These are phyloP conservation scores for Stevia rebaudiana DNA, from an alignment of 140 eudicot genomes.

Conservation along the genomic window DNA sequence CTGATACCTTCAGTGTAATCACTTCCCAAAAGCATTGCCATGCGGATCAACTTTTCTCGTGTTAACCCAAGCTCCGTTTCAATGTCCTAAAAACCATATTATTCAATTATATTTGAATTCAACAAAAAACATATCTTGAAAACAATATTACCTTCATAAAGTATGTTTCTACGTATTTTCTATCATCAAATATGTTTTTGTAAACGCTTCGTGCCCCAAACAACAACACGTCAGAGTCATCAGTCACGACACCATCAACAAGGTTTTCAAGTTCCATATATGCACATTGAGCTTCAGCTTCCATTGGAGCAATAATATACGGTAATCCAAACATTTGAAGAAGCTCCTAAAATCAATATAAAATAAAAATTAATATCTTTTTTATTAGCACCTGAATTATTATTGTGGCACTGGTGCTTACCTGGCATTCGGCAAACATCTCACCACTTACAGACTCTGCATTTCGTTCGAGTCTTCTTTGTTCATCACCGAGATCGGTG, in stretches of 20 bases:
- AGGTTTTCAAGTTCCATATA: slow-evolving; percentile 83
- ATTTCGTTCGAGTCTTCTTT: slow-evolving; percentile 83
- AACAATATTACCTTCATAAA: slow-evolving; percentile 95
- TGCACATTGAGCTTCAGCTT: slow-evolving; percentile 99
- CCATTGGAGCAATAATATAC: slow-evolving; percentile 97
- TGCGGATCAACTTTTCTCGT: slow-evolving; percentile 73
- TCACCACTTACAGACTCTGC: slow-evolving; percentile 83
- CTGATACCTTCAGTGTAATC: slow-evolving; percentile 99
- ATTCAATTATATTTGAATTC: background rate
- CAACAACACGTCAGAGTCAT: slow-evolving; percentile 89
- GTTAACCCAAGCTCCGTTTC: slow-evolving; percentile 87
- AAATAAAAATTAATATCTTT: background rate
- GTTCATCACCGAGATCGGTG: slow-evolving; percentile 60
- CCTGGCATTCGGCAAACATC: slow-evolving; percentile 98
- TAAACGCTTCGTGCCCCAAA: slow-evolving; percentile 90
- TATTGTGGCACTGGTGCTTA: slow-evolving; percentile 13
- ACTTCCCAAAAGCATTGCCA: slow-evolving; percentile 95
- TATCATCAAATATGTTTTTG: slow-evolving; percentile 94
- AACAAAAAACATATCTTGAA: no score
- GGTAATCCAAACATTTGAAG: slow-evolving; percentile 99
- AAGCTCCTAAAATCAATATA: slow-evolving; percentile 55
- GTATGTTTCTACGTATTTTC: slow-evolving; percentile 96
- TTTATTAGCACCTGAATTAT: background rate
- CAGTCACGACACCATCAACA: slow-evolving; percentile 98
- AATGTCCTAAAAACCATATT: slow-evolving; percentile 51